phyloP scores from a whole-genome alignment of 768 basidiomycete species.

The Mycena metata region DNA sequence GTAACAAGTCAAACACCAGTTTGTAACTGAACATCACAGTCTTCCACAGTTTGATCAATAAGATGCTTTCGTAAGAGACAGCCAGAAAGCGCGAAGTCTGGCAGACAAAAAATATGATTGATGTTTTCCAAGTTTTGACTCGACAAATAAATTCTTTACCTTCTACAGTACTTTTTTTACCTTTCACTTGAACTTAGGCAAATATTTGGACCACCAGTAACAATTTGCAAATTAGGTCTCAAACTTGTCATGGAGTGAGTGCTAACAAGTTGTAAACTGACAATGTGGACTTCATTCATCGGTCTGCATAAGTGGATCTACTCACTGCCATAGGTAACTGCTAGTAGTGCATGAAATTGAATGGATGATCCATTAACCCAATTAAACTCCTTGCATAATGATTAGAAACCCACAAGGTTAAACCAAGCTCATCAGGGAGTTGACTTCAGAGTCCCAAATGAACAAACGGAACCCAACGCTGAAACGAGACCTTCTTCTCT shows the following conservation, averaged over 20 bases:
- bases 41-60: no score
- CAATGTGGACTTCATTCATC: conserved; percentile 17
- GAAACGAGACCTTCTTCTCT: conserved; percentile 28
- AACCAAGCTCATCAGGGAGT: conserved; percentile 10
- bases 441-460: conserved; percentile 19
- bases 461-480: conserved; percentile 27
- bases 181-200: conserved; percentile 16
- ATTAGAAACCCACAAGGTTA: conserved; percentile 21
- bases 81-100: conserved; percentile 8
- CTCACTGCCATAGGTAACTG: conserved; percentile 17
- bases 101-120: conserved; percentile 15
- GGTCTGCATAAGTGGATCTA: conserved; percentile 18
- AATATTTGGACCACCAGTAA: conserved; percentile 12
- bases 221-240: no score
- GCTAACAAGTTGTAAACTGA: conserved; percentile 18
- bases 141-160: conserved; percentile 13
- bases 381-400: conserved; percentile 20
- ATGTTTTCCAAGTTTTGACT: conserved; percentile 21
- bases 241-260: background rate
- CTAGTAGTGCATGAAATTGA: conserved; percentile 18
- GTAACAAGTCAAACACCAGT: no score
- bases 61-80: conserved; percentile 14
- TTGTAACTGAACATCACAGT: no score
- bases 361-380: conserved; percentile 13
- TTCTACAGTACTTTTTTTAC: no score